Base-by-base conservation (phyloP, 2,329 filamentous ascomycete genomes). In the Aureobasidium pullulans region DNA sequence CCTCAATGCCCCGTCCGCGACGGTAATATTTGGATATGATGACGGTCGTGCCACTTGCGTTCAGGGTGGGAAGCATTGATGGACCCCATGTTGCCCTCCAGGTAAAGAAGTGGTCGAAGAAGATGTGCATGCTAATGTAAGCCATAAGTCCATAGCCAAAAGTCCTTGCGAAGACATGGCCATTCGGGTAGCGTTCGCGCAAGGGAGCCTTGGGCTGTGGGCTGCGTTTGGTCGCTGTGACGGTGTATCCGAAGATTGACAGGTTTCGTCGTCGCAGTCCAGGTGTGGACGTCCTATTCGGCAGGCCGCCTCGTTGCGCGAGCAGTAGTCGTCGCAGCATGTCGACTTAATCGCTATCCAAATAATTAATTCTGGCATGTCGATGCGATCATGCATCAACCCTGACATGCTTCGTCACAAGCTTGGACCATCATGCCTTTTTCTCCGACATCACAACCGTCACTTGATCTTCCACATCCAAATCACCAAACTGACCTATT, bases 1-100 rank as follows among this genome's bases (percentile, higher is more conserved):
- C 86, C 52, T 75, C 69, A 36, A 89, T 73, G 11, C 76, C 79
- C 23, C 86, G 82, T 4, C 93, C 93, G 32, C 83, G 79, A 6
- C 87, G 83, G 72, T 87, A 81, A n/a, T 79, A 75, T 65, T 84
- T 84, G 61, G 84, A 85, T 57, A 89, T 82, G 11, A 92, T 71
- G 48, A 93, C 78, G 72, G 78, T 85, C 68, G 93, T 87, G 59
- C 85, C 86, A 8, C 78, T 72, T 1, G 85, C 78, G 28, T 80
- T 78, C 62, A 96, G 85, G 0, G 90, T 96, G 7, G 93, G 93
- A 53, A 94, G 81, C 94, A 97, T 97, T 16, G 88, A 93, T 3
- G 90, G 84, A 1, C 93, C 93, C 29, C 78, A 77, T 15, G 85
- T 84, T 4, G 77, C 73, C 19, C 81, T 80, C 64, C 86, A 67